A percentile compares a stretch with the other conserved stretches of the same genome.
Evolutionary conservation across 2,329 filamentous ascomycete genomes (phyloP).

Genomic region (Xylariaceae sp.): DNA sequence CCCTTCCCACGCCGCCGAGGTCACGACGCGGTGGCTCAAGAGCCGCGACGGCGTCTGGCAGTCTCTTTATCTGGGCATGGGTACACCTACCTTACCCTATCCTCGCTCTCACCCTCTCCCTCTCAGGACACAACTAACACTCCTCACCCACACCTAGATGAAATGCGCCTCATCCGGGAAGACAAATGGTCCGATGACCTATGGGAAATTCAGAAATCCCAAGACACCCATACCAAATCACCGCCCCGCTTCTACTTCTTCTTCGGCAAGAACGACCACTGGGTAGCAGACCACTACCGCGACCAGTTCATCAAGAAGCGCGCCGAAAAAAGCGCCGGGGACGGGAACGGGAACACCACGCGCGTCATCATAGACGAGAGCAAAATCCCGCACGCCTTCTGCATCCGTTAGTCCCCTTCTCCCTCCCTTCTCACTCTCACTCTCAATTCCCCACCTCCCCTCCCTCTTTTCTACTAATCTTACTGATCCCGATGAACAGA

Average conservation of each 20-base stretch:
- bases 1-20: slow-evolving; percentile 41
- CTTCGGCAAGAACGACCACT: slow-evolving; percentile 56
- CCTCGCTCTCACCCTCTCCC: not conserved
- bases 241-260: slow-evolving; percentile 59
- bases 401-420: slow-evolving; percentile 39
- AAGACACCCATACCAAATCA: slow-evolving; percentile 31
- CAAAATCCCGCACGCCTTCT: slow-evolving; percentile 56
- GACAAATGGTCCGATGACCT: slow-evolving; percentile 55
- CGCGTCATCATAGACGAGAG: slow-evolving; percentile 51
- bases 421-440: not conserved
- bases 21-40: slow-evolving; percentile 50
- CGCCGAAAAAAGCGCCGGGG: slow-evolving; percentile 32
- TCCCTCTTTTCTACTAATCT: no score
- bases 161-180: slow-evolving; percentile 54
- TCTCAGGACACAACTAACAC: slow-evolving; percentile 2
- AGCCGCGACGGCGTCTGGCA: slow-evolving; percentile 55
- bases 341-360: no score
- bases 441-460: no score
- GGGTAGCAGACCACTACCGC: slow-evolving; percentile 52
- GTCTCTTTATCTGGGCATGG: slow-evolving; percentile 51
- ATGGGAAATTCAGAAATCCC: slow-evolving; percentile 42
- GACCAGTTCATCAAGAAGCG: slow-evolving; percentile 48
- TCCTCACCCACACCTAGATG: slow-evolving; percentile 30
- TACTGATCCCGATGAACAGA: slow-evolving; percentile 30
- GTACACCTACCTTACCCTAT: slow-evolving; percentile 3